These are phyloP conservation scores for Phytophthora citrophthora DNA, from an alignment of 352 stramenopile genomes.

Conservation along the genomic window DNA sequence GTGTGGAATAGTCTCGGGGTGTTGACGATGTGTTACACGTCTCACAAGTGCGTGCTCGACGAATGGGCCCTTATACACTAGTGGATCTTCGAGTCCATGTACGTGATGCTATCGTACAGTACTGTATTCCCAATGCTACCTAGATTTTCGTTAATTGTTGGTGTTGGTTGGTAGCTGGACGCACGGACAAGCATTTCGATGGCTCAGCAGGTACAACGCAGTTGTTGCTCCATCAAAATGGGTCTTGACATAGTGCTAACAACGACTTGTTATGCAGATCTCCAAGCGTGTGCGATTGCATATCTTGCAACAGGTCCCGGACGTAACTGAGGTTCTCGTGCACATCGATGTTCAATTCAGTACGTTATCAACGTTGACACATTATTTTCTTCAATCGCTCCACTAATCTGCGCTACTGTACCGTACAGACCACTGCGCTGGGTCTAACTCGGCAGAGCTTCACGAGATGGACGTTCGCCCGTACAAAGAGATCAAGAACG, in stretches of 20 bases:
- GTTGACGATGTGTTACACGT: slow-evolving; percentile 84
- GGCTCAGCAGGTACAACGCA: slow-evolving; percentile 68
- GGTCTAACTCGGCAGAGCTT: slow-evolving; percentile 20
- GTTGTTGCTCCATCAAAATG: background rate
- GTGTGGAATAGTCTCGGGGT: slow-evolving; percentile 13
- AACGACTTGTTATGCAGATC: slow-evolving; percentile 44
- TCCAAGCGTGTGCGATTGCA: slow-evolving; percentile 69
- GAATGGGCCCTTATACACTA: slow-evolving; percentile 89
- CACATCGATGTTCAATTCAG: slow-evolving; percentile 83
- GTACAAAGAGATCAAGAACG: slow-evolving; percentile 77
- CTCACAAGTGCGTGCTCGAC: slow-evolving; percentile 80
- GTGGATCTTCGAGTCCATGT: slow-evolving; percentile 89
- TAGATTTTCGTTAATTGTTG: slow-evolving; percentile 3
- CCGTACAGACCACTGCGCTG: slow-evolving; percentile 26
- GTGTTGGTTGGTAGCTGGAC: slow-evolving; percentile 49
- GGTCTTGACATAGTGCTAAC: background rate
- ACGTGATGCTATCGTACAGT: slow-evolving; percentile 23
- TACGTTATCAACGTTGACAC: slow-evolving; percentile 18
- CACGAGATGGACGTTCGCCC: slow-evolving; percentile 60
- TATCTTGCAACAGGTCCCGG: slow-evolving; percentile 68
- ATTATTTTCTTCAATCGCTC: background rate
- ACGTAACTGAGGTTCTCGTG: slow-evolving; percentile 90
- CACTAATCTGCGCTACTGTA: background rate
- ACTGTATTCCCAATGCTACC: background rate
- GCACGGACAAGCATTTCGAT: slow-evolving; percentile 84